A percentile compares a stretch with the other conserved stretches of the same genome.
Conservation (phyloP, 129 eudicot genomes). For the Flaveria ramosissima region DNA sequence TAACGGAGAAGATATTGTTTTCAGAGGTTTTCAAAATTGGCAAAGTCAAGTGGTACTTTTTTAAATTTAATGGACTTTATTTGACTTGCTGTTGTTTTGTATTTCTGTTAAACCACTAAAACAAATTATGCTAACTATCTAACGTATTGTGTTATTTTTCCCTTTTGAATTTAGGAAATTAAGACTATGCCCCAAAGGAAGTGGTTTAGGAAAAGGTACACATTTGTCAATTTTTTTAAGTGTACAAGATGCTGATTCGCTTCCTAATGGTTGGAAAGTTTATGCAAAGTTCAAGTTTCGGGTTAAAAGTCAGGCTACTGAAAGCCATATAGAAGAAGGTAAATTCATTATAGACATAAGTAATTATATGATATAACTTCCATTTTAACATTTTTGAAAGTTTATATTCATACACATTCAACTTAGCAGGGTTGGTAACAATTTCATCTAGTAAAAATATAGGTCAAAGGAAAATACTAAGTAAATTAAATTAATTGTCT, state of each 20-base stretch:
- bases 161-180: slow-evolving; percentile 20
- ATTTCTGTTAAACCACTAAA: background rate
- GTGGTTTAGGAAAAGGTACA: background rate
- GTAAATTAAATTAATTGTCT: too few relatives aligned
- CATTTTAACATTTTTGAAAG: too few relatives aligned
- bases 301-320: background rate
- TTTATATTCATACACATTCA: too few relatives aligned
- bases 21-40: slow-evolving; percentile 33
- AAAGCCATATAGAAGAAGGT: background rate
- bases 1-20: rapidly evolving
- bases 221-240: slow-evolving; percentile 6
- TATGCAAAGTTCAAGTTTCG: slow-evolving; percentile 19
- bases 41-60: slow-evolving; percentile 26
- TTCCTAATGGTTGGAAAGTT: slow-evolving; percentile 18
- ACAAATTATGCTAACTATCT: too few relatives aligned
- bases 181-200: slow-evolving; percentile 9
- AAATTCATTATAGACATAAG: background rate
- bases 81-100: too few relatives aligned
- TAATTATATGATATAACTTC: too few relatives aligned
- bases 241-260: background rate
- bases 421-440: too few relatives aligned
- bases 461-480: too few relatives aligned
- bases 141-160: background rate
- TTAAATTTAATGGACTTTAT: background rate
- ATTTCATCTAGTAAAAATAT: too few relatives aligned